Evolutionary conservation across 352 stramenopile genomes (phyloP).

Genomic region (Phytophthora fragariae): DNA sequence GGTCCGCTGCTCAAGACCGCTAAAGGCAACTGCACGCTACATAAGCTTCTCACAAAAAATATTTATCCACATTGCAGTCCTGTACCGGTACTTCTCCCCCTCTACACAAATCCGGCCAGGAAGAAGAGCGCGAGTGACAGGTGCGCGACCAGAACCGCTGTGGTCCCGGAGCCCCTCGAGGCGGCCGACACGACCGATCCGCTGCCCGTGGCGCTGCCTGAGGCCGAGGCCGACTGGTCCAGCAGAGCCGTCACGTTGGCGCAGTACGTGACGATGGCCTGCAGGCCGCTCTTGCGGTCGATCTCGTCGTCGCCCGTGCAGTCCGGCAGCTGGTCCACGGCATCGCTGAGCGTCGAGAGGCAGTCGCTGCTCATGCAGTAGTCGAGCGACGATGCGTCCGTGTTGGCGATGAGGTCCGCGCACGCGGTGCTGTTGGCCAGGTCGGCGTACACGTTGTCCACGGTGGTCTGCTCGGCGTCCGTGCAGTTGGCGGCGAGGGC

Average conservation of each 20-base stretch:
- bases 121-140: constrained; percentile 33
- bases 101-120: constrained; percentile 24
- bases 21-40: background rate
- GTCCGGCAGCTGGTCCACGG: constrained; percentile 38
- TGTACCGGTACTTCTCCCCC: too few species aligned
- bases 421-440: constrained; percentile 35
- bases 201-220: constrained; percentile 10
- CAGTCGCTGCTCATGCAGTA: constrained; percentile 45
- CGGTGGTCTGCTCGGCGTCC: constrained; percentile 31
- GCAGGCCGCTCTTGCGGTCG: constrained; percentile 38
- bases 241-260: constrained; percentile 21
- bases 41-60: background rate
- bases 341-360: constrained; percentile 32
- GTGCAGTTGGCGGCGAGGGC: constrained; percentile 38
- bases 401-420: constrained; percentile 31
- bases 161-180: constrained; percentile 7
- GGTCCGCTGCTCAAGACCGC: background rate
- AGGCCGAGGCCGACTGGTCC: constrained; percentile 27
- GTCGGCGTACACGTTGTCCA: constrained; percentile 40
- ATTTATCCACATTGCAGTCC: constrained; percentile 2
- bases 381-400: constrained; percentile 40
- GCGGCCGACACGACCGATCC: constrained; percentile 20
- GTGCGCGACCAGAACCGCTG: constrained; percentile 8
- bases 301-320: constrained; percentile 40
- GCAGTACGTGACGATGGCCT: constrained; percentile 38